phyloP scores from a whole-genome alignment of 1,284 basidiomycete species.

The Schizopora paradoxa region DNA sequence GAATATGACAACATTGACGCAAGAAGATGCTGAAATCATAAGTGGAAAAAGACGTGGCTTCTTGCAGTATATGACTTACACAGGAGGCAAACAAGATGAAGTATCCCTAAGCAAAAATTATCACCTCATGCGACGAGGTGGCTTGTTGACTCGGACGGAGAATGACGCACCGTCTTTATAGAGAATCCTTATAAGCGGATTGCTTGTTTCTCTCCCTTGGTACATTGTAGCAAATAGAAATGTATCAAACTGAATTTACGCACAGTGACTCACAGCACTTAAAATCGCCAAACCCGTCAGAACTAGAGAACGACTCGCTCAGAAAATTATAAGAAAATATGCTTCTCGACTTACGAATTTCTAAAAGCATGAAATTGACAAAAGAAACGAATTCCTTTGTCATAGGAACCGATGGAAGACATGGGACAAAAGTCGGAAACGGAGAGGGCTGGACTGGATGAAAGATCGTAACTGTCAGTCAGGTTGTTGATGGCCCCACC shows the following conservation, averaged over 20 bases:
- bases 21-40: not conserved
- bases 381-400: not conserved
- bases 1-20: not conserved
- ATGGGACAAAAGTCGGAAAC: not conserved
- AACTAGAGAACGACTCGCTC: not conserved
- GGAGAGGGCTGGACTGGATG: not conserved
- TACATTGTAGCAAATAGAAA: not conserved
- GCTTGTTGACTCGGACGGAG: not conserved
- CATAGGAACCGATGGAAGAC: not conserved
- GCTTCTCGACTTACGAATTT: conserved; percentile 1
- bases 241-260: not conserved
- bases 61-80: not conserved
- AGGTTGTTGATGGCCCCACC: too few species aligned
- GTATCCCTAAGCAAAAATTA: not conserved
- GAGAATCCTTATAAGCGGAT: conserved; percentile 1
- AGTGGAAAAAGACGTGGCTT: not conserved
- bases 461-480: too few species aligned
- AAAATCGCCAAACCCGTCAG: not conserved
- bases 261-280: not conserved
- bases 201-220: not conserved
- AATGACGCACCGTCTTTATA: conserved; percentile 4
- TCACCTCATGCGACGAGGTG: too few species aligned
- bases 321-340: not conserved
- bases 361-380: conserved; percentile 1
- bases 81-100: not conserved